Evolutionary conservation across 2,329 filamentous ascomycete genomes (phyloP), one percentile per base, ranked within the genome.

Genomic region (Talaromyces amestolkiae): DNA sequence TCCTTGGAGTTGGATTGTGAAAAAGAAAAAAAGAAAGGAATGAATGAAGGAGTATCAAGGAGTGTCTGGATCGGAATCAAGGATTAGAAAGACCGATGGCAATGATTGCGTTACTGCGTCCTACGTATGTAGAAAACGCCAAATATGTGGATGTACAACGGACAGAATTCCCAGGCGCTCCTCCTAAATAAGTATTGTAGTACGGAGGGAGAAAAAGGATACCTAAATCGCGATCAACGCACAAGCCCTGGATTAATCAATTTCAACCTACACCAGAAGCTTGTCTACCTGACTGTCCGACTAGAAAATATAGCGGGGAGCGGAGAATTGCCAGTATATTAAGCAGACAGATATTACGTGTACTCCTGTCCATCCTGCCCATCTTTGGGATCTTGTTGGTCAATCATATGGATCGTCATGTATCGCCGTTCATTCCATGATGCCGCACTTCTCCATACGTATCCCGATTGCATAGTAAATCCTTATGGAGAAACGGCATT

Each of bases 1-100:
- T 31, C 5, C 27, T 31, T 31, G 27, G 7, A 31, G 27, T 31
- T 31, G 27, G 6, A 6, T 31, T 8, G 27, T 31, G 27, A 17
- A 49, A 51, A 17, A n/a, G 27, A 61, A 61, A 39, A 27, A 33
- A 39, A 31, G 5, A 35, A 61, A 47, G n/a, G 59, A 61, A 51
- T 61, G 59, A 59, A 59, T 59, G 43, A 35, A 61, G 41, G 41
- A 60, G 59, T 31, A 39, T 31, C 43, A 61, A 51, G 56, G 39
- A 59, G 39, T 31, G 39, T 41, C 41, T 19, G 41, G 47, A 41
- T 24, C 33, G 47, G 59, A 53, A 61, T 51, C 41, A 61, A 49
- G 59, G 43, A 51, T 17, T 27, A 43, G 33, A 61, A 41, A 51
- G 47, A 51, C 47, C 19, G 43, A 61, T 3, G 45, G 33, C 31